Evolutionary conservation across 2,329 filamentous ascomycete species (phyloP), one percentile per base, ranked within the genome.

Genomic region (Colletotrichum tabaci): DNA sequence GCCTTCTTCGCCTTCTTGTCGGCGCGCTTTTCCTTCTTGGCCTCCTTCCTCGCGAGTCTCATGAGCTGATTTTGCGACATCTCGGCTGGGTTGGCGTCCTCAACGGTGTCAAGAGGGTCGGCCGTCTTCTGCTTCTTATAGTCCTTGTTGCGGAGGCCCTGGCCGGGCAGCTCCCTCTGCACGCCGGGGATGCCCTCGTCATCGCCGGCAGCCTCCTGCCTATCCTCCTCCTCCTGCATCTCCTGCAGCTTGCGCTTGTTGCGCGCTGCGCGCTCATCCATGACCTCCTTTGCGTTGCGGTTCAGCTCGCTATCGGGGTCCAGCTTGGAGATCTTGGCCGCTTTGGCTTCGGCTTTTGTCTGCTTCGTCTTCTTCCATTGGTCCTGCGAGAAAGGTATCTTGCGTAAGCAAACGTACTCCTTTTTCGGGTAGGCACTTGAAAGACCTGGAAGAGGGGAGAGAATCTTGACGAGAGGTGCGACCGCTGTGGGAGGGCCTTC

Each of bases 361-460:
- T 98, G 95, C 86, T 98, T 98, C 84, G 96, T 97, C 79, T 92
- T 92, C 92, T 91, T 80, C 94, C 95, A 97, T 91, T 98, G 94
- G 77, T 96, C 93, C 94, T 97, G 78, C 73, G 75, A 61, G 65
- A 56, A 46, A 63, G 35, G 53, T 42, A 58, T 26, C 57, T 38
- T 18, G 35, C 40, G 70, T 72, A 52, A 44, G 50, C 10, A 46
- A 44, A 30, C 38, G 61, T 50, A 40, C 60, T 56, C 38, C 46
- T 55, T 53, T 21, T 46, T 30, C n/a, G 47, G 40, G 55, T 26
- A 38, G 53, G 42, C 40, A 60, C 57, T 38, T 58, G 65, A 72
- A 61, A 57, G 50, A 60, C 60, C 56, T 49, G n/a, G 21, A 35
- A 47, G 12, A 26, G 13, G 15, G 13, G 44, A 15, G 13, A 21